Conservation (phyloP, 805 yeast genomes). For the Yamadazyma phyllophila region DNA sequence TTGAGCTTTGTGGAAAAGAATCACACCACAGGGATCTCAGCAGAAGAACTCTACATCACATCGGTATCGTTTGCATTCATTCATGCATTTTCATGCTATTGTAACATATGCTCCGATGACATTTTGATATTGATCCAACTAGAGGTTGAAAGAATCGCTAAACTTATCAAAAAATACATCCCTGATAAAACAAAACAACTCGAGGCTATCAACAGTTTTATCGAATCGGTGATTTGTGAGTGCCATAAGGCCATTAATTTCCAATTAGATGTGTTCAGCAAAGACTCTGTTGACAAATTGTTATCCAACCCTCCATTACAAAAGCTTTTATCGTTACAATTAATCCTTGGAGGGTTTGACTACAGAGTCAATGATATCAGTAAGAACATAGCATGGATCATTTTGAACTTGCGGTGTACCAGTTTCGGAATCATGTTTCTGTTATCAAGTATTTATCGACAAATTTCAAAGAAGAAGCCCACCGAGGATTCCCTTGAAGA, state of each 20-base stretch:
- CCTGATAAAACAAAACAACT: constrained; percentile 12
- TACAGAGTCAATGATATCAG: constrained; percentile 24
- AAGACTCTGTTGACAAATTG: constrained; percentile 74
- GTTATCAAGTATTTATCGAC: constrained; percentile 59
- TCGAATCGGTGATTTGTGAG: constrained; percentile 53
- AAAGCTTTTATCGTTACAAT: constrained; percentile 65
- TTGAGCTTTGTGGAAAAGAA: constrained; percentile 22
- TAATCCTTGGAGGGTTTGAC: constrained; percentile 52
- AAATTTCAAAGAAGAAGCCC: constrained; percentile 59
- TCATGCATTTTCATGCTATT: constrained; percentile 70
- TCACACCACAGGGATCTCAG: constrained; percentile 13
- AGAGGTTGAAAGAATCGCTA: constrained; percentile 34
- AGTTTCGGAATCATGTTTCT: constrained; percentile 69
- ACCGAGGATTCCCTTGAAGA: constrained; percentile 52
- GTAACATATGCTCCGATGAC: constrained; percentile 68
- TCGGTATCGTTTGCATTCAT: constrained; percentile 62
- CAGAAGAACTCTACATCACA: constrained; percentile 38
- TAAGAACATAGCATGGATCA: constrained; percentile 58
- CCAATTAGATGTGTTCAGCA: constrained; percentile 58
- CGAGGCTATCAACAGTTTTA: constrained; percentile 24
- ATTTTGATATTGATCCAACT: constrained; percentile 54
- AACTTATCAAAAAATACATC: constrained; percentile 12
- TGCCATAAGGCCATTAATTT: constrained; percentile 74
- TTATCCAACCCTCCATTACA: constrained; percentile 78
- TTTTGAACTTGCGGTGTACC: constrained; percentile 66